phyloP scores from a whole-genome alignment of 495 filamentous ascomycete species.

The Hamigera avellanea region DNA sequence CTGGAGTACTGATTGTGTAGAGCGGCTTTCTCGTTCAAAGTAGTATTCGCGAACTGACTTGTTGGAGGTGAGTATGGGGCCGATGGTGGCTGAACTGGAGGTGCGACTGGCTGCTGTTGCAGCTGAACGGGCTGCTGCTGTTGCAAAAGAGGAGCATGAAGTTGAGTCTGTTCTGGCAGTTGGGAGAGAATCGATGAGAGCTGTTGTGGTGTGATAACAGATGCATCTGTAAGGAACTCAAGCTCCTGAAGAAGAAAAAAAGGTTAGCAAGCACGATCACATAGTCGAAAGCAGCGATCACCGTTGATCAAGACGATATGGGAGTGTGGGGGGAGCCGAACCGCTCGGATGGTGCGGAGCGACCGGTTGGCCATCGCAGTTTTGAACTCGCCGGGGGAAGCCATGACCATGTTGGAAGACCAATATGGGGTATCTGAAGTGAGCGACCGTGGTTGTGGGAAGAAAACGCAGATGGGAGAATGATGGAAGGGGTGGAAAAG shows the following conservation, averaged over 20 bases:
- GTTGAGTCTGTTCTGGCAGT: constrained; percentile 55
- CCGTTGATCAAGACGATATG: neutral
- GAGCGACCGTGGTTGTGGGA: no score
- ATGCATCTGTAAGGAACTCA: constrained; percentile 72
- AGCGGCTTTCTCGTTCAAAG: constrained; percentile 42
- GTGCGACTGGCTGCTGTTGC: constrained; percentile 14
- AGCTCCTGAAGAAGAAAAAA: constrained; percentile 55
- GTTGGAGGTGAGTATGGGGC: constrained; percentile 29
- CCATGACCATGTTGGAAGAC: constrained; percentile 17
- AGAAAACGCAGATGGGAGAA: neutral
- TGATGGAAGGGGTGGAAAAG: neutral
- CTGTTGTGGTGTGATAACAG: constrained; percentile 57
- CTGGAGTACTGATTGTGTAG: constrained; percentile 36
- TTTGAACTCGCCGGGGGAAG: constrained; percentile 25
- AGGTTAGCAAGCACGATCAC: constrained; percentile 5
- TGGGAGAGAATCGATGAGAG: constrained; percentile 59
- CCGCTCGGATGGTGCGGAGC: constrained; percentile 74
- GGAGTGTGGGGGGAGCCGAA: constrained; percentile 25
- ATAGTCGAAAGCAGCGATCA: neutral
- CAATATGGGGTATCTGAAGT: no score
- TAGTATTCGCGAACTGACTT: constrained; percentile 34
- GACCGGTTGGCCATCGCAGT: constrained; percentile 63
- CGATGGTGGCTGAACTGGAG: constrained; percentile 24
- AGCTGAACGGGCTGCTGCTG: constrained; percentile 22
- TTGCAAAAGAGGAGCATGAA: constrained; percentile 23